Percentiles rank a stretch among this genome's conserved stretches.
These are phyloP conservation scores for Sporothrix protearum DNA, from an alignment of 2,329 filamentous ascomycete species.

Conservation along the genomic window DNA sequence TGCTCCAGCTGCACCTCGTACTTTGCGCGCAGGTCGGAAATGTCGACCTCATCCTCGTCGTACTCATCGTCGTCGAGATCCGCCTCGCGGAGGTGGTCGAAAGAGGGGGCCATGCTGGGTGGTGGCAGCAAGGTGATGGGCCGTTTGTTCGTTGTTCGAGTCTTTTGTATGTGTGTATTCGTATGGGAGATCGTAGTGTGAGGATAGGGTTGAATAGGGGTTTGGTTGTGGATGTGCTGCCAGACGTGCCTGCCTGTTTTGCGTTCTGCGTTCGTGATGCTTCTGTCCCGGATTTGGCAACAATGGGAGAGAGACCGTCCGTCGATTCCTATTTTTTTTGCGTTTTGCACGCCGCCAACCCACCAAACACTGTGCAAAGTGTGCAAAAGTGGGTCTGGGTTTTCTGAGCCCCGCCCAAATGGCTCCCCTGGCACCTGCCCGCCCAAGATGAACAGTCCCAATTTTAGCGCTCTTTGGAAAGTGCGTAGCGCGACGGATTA, in stretches of 20 bases:
- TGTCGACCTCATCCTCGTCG: slow-evolving; percentile 91
- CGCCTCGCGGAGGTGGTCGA: slow-evolving; percentile 87
- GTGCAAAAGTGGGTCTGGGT: slow-evolving; percentile 26
- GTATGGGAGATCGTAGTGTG: too few relatives aligned
- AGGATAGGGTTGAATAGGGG: background rate
- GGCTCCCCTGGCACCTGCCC: background rate
- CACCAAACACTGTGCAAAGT: slow-evolving; percentile 14
- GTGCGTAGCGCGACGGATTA: slow-evolving; percentile 16
- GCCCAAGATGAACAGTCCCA: background rate
- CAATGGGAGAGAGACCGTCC: slow-evolving; percentile 11
- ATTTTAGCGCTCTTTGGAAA: slow-evolving; percentile 6
- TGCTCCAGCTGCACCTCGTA: slow-evolving; percentile 95
- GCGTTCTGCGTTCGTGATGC: background rate
- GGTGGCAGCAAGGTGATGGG: slow-evolving; percentile 26
- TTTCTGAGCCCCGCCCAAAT: slow-evolving; percentile 18
- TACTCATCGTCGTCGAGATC: slow-evolving; percentile 81
- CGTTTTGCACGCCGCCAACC: slow-evolving; percentile 4
- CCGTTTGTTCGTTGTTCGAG: background rate
- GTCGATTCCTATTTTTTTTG: slow-evolving; percentile 23
- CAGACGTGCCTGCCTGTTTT: background rate
- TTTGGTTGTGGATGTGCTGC: background rate
- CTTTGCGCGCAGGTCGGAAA: slow-evolving; percentile 88
- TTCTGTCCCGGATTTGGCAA: slow-evolving; percentile 14
- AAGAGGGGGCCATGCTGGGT: slow-evolving; percentile 82
- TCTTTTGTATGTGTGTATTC: background rate